Conservation (phyloP, 306 rosid species). For the Glycyrrhiza uralensis region DNA sequence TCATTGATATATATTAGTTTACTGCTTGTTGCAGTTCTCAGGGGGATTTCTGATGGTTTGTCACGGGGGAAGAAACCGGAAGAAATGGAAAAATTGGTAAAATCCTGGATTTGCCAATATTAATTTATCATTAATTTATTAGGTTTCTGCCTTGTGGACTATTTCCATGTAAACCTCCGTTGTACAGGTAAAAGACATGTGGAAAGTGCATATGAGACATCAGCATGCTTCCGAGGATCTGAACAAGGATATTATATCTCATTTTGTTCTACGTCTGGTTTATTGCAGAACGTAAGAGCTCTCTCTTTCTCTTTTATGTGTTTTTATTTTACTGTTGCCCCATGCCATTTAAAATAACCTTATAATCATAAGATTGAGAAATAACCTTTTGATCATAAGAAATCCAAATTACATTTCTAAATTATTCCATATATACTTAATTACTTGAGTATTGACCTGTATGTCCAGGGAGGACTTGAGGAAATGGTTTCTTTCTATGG, state of each 20-base stretch:
- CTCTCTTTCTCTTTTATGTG: background rate
- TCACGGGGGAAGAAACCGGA: conserved; percentile 86
- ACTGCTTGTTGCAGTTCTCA: conserved; percentile 68
- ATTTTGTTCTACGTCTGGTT: conserved; percentile 86
- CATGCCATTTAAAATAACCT: background rate
- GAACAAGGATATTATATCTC: conserved; percentile 91
- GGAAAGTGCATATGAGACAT: conserved; percentile 69
- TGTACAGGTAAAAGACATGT: conserved; percentile 48
- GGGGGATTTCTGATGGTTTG: conserved; percentile 84
- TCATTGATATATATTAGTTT: background rate
- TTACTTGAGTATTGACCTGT: background rate
- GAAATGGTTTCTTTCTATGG: conserved; percentile 95
- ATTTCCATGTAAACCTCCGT: conserved; percentile 17
- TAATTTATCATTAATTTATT: background rate
- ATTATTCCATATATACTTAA: background rate
- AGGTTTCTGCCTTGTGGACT: background rate
- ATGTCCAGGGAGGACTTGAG: conserved; percentile 78
- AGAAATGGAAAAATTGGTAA: conserved; percentile 75
- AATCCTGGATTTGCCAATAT: background rate
- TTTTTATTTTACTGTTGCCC: background rate
- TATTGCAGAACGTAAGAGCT: conserved; percentile 79
- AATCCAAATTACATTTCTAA: background rate
- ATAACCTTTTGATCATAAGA: background rate
- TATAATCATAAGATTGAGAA: too few species aligned
- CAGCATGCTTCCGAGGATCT: conserved; percentile 55